A percentile compares a stretch with the other conserved stretches of the same genome.
These are phyloP conservation scores for Trichothecium roseum DNA, from an alignment of 2,329 filamentous ascomycete genomes.

Conservation along the genomic window DNA sequence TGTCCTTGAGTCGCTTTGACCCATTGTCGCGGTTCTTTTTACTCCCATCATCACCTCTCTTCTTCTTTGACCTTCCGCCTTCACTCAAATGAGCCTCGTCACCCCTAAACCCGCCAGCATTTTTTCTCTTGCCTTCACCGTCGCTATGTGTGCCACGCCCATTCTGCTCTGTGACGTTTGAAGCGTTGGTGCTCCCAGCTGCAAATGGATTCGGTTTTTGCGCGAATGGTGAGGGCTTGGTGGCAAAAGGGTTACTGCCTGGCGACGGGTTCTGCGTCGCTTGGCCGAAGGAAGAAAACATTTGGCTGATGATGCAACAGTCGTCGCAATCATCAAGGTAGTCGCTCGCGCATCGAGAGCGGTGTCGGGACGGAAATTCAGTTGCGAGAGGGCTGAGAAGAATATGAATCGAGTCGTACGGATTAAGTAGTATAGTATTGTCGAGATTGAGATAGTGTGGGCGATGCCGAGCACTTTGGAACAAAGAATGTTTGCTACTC, in stretches of 20 bases:
- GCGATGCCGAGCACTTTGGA: too few relatives aligned
- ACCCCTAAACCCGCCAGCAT: slow-evolving; percentile 14
- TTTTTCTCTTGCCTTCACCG: slow-evolving; percentile 8
- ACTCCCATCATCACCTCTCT: slow-evolving; percentile 14
- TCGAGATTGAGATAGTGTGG: neutral
- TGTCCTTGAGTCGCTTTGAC: slow-evolving; percentile 8
- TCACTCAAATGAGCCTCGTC: slow-evolving; percentile 15
- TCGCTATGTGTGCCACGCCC: neutral
- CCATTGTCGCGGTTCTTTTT: slow-evolving; percentile 11
- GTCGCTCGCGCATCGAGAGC: slow-evolving; percentile 22
- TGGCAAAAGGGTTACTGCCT: slow-evolving; percentile 24
- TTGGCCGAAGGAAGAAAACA: slow-evolving; percentile 26
- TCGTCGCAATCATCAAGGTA: slow-evolving; percentile 25
- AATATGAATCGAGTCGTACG: neutral
- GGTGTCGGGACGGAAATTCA: slow-evolving; percentile 2
- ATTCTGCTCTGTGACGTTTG: slow-evolving; percentile 12
- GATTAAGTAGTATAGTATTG: neutral
- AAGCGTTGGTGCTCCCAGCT: neutral
- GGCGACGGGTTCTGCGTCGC: slow-evolving; percentile 23
- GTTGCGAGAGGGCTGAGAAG: too few relatives aligned
- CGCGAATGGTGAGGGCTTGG: slow-evolving; percentile 9
- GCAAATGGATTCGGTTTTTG: slow-evolving; percentile 17
- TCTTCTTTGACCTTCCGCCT: slow-evolving; percentile 9
- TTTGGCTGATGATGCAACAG: slow-evolving; percentile 29
- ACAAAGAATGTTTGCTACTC: neutral